Percentiles rank a stretch among this genome's conserved stretches.
phyloP scores from a whole-genome alignment of 2,329 filamentous ascomycete species.

The Sclerotinia sclerotiorum region DNA sequence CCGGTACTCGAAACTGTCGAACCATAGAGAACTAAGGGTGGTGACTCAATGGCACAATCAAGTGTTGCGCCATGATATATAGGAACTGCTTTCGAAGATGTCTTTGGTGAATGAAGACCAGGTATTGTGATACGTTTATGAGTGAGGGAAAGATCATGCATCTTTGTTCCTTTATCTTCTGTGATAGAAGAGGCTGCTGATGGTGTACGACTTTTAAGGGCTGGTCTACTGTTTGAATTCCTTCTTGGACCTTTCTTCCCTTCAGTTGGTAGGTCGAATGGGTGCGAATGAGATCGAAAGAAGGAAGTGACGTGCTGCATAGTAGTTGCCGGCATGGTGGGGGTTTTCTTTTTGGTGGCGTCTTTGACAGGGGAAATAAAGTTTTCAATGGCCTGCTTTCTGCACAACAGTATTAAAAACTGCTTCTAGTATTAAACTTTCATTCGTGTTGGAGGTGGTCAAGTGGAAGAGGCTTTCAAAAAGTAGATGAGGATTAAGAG shows the following conservation, averaged over 20 bases:
- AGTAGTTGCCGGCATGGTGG: conserved; percentile 19
- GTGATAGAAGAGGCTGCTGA: conserved; percentile 23
- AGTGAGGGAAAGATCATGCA: conserved; percentile 28
- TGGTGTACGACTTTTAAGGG: conserved; percentile 19
- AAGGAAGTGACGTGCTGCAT: conserved; percentile 24
- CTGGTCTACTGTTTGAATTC: conserved; percentile 7
- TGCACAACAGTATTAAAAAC: neutral
- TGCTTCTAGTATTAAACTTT: neutral
- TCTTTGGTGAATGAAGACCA: conserved; percentile 33
- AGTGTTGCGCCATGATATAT: conserved; percentile 32
- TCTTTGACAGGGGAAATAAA: conserved; percentile 5
- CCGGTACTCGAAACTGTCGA: conserved; percentile 73
- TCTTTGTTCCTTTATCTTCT: conserved; percentile 27
- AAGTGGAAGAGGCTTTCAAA: neutral
- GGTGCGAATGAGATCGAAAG: conserved; percentile 19
- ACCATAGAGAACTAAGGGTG: conserved; percentile 73
- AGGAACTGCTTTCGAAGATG: conserved; percentile 32
- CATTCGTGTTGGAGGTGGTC: neutral
- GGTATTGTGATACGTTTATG: conserved; percentile 37
- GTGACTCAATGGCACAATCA: conserved; percentile 53
- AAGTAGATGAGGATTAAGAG: neutral
- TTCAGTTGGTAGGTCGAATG: conserved; percentile 13
- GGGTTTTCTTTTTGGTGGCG: conserved; percentile 3
- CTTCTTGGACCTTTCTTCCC: conserved; percentile 13
- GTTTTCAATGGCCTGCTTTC: neutral